Base-by-base conservation (phyloP, 2,329 filamentous ascomycete species). In the Ceratocystis eucalypticola region DNA sequence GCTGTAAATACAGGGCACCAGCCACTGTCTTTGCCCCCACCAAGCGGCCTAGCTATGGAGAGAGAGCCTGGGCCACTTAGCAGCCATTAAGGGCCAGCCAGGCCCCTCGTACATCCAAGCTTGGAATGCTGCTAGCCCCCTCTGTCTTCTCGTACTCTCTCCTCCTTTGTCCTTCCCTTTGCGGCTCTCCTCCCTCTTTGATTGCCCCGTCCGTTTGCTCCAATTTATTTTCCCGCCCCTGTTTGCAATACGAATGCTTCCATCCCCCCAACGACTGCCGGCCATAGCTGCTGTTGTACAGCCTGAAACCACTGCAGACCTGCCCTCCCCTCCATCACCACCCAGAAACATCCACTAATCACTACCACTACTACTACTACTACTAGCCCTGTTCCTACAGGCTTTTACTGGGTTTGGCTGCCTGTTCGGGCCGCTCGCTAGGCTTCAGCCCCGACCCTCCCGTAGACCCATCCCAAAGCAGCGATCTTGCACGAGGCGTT, bases 401-500 rank as follows among this genome's bases (percentile, higher is more conserved):
- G n/a, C n/a, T 4, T 25, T 22, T 50, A 10, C 48, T 25, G 8
- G 37, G 37, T 2, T 50, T 22, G 7, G 20, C 1, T 20, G 48
- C 48, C 48, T 57, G 28, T 25, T 57, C 22, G 48, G 25, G 20
- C 25, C 25, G 22, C 12, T 55, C 12, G 28, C 53, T 57, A 55
- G 50, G 28, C 53, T 28, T 57, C 53, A 57, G 53, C 53, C 28
- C 15, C 53, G 22, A 20, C 55, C 30, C 5, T 59, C 28, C 55
- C 55, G 55, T 8, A 37, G 17, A 28, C 22, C 3, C 22, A 48
- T 55, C 22, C 30, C 55, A 17, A 30, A n/a, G 33, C 5, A 30
- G 12, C 55, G 12, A 59, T 59, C 55, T 59, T 59, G 55, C 55
- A n/a, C 55, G 25, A 59, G 55, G n/a, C 15, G 28, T 59, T 37